Conservation (phyloP, 164 flowering plant species). For the Amborella trichopoda region DNA sequence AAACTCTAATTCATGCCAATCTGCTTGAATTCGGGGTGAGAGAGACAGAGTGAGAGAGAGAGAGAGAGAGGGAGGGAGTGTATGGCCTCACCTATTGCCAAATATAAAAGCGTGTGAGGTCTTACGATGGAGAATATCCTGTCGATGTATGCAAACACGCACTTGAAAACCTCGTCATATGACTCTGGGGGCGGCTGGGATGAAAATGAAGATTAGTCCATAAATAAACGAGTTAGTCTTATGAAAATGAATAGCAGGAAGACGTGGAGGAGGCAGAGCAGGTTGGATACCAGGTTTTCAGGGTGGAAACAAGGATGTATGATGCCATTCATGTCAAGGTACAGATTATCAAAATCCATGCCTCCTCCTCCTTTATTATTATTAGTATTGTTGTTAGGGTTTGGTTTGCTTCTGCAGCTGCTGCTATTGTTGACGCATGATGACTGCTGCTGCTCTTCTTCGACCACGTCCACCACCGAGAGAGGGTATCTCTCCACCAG, state of each 20-base stretch:
- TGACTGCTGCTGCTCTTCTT: too few species aligned
- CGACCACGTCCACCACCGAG: slow-evolving; percentile 18
- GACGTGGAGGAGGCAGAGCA: too few species aligned
- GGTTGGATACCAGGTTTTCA: slow-evolving; percentile 18
- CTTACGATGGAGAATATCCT: slow-evolving; percentile 25
- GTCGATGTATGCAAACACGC: slow-evolving; percentile 34
- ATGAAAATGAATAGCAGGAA: too few species aligned
- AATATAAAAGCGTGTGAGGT: slow-evolving; percentile 34
- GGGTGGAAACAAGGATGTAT: slow-evolving; percentile 60
- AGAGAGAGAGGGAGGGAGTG: not conserved
- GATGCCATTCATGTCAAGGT: too few species aligned
- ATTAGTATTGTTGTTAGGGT: too few species aligned
- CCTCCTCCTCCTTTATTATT: too few species aligned
- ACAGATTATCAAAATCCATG: slow-evolving; percentile 38
- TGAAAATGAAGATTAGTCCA: too few species aligned
- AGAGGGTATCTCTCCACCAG: slow-evolving; percentile 21
- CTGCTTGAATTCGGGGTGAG: too few species aligned
- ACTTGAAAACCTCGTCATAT: slow-evolving; percentile 33
- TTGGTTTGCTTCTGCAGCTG: slow-evolving; percentile 16
- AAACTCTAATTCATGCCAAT: too few species aligned
- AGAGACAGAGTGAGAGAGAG: too few species aligned
- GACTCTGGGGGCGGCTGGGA: slow-evolving; percentile 18
- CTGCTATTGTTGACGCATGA: slow-evolving; percentile 7
- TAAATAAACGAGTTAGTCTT: too few species aligned
- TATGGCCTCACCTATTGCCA: slow-evolving; percentile 37